phyloP scores from a whole-genome alignment of 139 green algal species.

The Coelastrella sp. region DNA sequence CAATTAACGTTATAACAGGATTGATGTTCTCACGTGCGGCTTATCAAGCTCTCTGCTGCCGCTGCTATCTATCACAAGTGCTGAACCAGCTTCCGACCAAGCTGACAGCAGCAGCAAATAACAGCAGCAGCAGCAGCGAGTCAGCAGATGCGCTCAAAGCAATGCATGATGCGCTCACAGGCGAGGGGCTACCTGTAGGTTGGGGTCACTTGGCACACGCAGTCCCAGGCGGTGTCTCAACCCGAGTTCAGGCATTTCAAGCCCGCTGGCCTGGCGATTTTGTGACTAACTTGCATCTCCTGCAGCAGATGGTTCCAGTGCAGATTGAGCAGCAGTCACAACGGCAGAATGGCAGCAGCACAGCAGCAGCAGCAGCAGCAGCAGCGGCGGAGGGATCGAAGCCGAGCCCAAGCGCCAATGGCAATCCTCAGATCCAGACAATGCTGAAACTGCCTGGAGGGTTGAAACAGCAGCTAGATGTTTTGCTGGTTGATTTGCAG shows the following conservation, averaged over 20 bases:
- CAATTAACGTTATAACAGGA: slow-evolving; percentile 4
- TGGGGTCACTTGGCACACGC: slow-evolving; percentile 1
- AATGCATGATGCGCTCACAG: not conserved
- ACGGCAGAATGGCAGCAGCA: not conserved
- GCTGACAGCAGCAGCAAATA: not conserved
- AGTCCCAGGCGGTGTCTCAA: not conserved
- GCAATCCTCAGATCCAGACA: not conserved
- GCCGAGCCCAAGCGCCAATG: not conserved
- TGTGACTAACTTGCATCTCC: not conserved
- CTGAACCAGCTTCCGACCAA: not conserved
- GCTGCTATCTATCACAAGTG: slow-evolving; percentile 22
- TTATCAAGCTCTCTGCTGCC: slow-evolving; percentile 8
- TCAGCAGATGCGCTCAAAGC: not conserved
- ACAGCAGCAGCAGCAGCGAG: not conserved
- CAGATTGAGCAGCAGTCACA: not conserved
- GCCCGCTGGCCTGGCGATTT: not conserved
- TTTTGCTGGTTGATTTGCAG: not conserved
- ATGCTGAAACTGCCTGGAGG: not conserved
- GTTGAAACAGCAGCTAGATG: not conserved
- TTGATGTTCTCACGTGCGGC: slow-evolving; percentile 22
- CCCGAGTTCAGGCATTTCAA: not conserved
- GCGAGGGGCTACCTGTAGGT: not conserved
- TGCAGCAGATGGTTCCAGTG: slow-evolving; percentile 7
- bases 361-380: not conserved
- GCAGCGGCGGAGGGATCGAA: slow-evolving; percentile 18